phyloP scores from a whole-genome alignment of 192 early-diverging fungal genomes.

The Linnemannia elongata region DNA sequence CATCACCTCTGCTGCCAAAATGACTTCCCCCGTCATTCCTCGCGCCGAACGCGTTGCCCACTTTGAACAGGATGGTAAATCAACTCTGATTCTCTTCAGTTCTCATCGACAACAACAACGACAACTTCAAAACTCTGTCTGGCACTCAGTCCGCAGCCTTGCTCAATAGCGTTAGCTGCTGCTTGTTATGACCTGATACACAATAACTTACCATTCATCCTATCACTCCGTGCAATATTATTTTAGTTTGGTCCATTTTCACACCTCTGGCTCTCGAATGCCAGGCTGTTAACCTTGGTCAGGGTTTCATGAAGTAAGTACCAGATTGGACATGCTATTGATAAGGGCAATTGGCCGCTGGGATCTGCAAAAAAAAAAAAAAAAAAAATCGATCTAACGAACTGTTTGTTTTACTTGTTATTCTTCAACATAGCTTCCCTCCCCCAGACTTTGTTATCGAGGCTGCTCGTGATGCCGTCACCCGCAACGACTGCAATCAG shows the following conservation, averaged over 20 bases:
- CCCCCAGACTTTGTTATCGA: conserved; percentile 88
- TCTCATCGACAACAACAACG: not conserved
- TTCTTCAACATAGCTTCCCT: conserved; percentile 73
- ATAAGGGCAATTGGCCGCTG: not conserved
- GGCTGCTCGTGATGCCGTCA: conserved; percentile 80
- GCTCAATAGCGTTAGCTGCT: not conserved
- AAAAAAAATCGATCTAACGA: conserved; percentile 6
- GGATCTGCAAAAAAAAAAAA: not conserved
- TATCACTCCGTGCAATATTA: too few species aligned
- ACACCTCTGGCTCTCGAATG: conserved; percentile 87
- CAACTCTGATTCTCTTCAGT: not conserved
- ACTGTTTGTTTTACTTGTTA: not conserved
- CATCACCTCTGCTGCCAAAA: conserved; percentile 18
- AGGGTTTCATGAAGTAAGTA: conserved; percentile 83
- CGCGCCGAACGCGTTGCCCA: conserved; percentile 63
- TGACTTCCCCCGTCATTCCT: conserved; percentile 30
- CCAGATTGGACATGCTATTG: not conserved
- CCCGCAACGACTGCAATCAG: conserved; percentile 79
- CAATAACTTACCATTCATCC: not conserved
- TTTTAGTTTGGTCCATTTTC: conserved; percentile 85
- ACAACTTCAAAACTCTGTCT: not conserved
- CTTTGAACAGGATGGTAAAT: conserved; percentile 71
- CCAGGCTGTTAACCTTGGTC: conserved; percentile 93
- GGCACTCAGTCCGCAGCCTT: not conserved
- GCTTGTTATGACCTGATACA: not conserved